Percentiles rank a stretch among this genome's conserved stretches.
These are phyloP conservation scores for Linnemannia zychae DNA, from an alignment of 192 early-diverging fungal species.

Conservation along the genomic window DNA sequence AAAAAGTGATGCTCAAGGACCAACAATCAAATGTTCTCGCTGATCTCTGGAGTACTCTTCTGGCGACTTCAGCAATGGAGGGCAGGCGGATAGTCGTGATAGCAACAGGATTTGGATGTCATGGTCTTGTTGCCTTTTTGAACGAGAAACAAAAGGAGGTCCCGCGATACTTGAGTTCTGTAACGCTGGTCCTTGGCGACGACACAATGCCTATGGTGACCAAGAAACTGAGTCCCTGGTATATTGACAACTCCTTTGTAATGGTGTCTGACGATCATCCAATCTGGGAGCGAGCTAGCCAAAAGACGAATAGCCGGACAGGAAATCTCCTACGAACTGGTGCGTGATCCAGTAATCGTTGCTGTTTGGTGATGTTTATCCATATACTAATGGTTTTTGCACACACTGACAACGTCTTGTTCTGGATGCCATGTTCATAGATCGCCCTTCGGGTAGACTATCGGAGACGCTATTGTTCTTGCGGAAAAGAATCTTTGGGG, in stretches of 20 bases:
- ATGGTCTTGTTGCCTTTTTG: slow-evolving; percentile 48
- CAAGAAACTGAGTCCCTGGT: slow-evolving; percentile 40
- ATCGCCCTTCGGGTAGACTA: slow-evolving; percentile 19
- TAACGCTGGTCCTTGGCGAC: slow-evolving; percentile 47
- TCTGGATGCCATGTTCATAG: background rate
- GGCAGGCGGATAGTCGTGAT: slow-evolving; percentile 45
- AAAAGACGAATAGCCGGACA: slow-evolving; percentile 43
- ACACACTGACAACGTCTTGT: background rate
- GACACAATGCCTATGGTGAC: slow-evolving; percentile 51
- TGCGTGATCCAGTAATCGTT: background rate
- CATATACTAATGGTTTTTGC: too few relatives aligned
- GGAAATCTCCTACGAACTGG: slow-evolving; percentile 49
- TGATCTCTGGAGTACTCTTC: slow-evolving; percentile 54
- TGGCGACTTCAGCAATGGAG: slow-evolving; percentile 31
- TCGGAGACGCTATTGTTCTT: slow-evolving; percentile 30
- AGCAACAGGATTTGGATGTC: slow-evolving; percentile 57
- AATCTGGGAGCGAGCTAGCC: slow-evolving; percentile 28
- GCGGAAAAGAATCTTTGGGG: slow-evolving; percentile 32
- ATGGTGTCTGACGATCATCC: slow-evolving; percentile 45
- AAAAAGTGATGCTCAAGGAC: slow-evolving; percentile 37
- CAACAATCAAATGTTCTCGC: slow-evolving; percentile 32
- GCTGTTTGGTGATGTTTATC: too few relatives aligned
- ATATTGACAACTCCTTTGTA: slow-evolving; percentile 52
- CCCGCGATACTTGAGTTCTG: slow-evolving; percentile 39
- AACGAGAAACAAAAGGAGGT: slow-evolving; percentile 53